Evolutionary conservation across 768 basidiomycete species (phyloP), one percentile per base, ranked within the genome.

Genomic region (Aureoboletus auriporus): DNA sequence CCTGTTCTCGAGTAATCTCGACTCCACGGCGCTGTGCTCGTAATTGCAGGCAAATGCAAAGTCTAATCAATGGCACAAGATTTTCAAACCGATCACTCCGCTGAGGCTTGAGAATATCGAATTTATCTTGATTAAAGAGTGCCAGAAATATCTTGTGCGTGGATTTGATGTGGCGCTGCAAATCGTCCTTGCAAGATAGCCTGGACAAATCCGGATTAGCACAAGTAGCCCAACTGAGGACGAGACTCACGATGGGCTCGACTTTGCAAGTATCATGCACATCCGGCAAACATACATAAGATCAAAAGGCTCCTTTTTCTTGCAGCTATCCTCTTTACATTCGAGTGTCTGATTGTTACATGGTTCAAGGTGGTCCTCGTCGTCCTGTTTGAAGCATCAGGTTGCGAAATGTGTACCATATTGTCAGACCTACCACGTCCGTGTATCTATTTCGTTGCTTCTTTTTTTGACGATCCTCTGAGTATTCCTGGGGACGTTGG

Each of bases 91-190:
- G 39, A 14, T 27, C 26, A 5, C 3, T 40, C 26, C 7, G 34
- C 8, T 12, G 33, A 14, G 34, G 33, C 34, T 16, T 5, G 14
- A 35, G 34, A 8, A 44, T 35, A 5, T 26, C 17, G 14, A n/a
- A 27, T 12, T 26, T 23, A 2, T n/a, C 2, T 23, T 44, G 33
- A 3, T 31, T 13, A 9, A 44, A 6, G 23, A 35, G 23, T 2
- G 10, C 23, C n/a, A 35, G 23, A 10, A 27, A 35, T 5, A 20
- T 33, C 8, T n/a, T 3, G 34, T 44, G 42, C 23, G 27, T 14
- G 11, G 13, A 10, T 23, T 8, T 14, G n/a, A 44, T 27, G 34
- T 55, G 54, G 17, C 55, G 42, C 16, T 56, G 57, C 13, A 52
- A 12, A 1, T 41, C 14, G 12, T 55, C 54, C 23, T 16, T 57